Evolutionary conservation across 2,329 filamentous ascomycete genomes (phyloP).

Genomic region (Sclerotinia borealis): DNA sequence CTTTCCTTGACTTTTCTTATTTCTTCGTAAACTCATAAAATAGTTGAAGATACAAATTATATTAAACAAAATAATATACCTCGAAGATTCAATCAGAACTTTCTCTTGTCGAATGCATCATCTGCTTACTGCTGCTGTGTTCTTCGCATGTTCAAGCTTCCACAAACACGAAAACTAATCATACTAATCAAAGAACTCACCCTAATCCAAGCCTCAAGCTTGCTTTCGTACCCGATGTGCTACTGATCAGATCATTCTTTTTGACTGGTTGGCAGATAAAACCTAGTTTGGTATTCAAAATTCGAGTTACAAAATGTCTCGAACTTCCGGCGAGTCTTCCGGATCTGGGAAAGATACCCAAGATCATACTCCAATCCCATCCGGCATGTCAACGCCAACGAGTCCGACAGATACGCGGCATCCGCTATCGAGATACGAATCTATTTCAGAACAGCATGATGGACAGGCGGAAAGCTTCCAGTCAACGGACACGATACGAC

Average conservation of each 20-base stretch:
- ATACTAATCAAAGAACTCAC: not conserved
- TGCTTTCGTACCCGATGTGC: conserved; percentile 6
- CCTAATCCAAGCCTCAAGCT: not conserved
- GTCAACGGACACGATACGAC: conserved; percentile 54
- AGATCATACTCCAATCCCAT: conserved; percentile 16
- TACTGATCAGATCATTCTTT: not conserved
- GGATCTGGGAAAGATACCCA: conserved; percentile 15
- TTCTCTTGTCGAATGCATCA: conserved; percentile 7
- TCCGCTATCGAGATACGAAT: conserved; percentile 29
- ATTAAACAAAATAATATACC: not conserved
- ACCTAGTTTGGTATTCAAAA: not conserved
- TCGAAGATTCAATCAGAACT: not conserved
- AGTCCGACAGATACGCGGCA: conserved; percentile 48
- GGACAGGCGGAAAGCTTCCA: conserved; percentile 49
- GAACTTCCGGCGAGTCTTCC: conserved; percentile 16
- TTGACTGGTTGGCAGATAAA: not conserved
- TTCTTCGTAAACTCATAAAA: not conserved
- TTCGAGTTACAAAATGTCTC: conserved; percentile 17
- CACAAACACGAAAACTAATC: conserved; percentile 8
- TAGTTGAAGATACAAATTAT: not conserved
- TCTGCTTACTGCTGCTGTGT: conserved; percentile 3
- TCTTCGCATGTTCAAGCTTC: conserved; percentile 9
- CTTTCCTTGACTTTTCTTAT: not conserved
- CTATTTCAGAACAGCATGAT: conserved; percentile 35
- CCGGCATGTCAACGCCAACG: conserved; percentile 30